A percentile compares a stretch with the other conserved stretches of the same genome.
These are phyloP conservation scores for Penicillium verrucosum DNA, from an alignment of 2,329 filamentous ascomycete genomes.

Conservation along the genomic window DNA sequence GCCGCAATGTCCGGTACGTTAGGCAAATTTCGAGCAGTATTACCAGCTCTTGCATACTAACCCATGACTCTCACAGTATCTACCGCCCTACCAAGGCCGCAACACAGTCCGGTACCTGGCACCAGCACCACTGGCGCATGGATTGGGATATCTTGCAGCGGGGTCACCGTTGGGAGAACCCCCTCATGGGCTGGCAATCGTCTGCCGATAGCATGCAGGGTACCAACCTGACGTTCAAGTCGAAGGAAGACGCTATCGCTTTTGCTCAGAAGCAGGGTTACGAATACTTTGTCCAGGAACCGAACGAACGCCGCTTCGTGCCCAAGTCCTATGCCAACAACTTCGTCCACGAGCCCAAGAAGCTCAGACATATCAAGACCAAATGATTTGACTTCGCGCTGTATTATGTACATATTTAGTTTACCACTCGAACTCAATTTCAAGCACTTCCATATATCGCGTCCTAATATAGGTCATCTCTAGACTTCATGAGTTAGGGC, in stretches of 20 bases:
- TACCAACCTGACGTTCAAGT: constrained; percentile 83
- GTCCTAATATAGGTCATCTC: neutral
- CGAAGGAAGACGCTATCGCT: constrained; percentile 87
- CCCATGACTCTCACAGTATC: constrained; percentile 60
- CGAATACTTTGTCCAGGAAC: constrained; percentile 98
- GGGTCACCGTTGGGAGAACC: constrained; percentile 97
- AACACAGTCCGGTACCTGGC: constrained; percentile 89
- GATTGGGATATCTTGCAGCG: constrained; percentile 94
- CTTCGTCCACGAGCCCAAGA: constrained; percentile 79
- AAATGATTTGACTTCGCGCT: constrained; percentile 57
- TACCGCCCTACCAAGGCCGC: constrained; percentile 90
- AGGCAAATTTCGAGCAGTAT: neutral
- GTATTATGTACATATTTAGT: constrained; percentile 39
- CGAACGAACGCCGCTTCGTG: constrained; percentile 77
- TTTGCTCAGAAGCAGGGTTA: constrained; percentile 99
- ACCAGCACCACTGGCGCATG: constrained; percentile 86
- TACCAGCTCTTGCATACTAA: constrained; percentile 12
- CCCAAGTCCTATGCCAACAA: constrained; percentile 98
- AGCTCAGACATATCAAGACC: constrained; percentile 81
- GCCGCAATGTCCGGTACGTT: constrained; percentile 81
- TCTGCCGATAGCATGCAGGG: constrained; percentile 94
- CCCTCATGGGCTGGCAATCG: constrained; percentile 97
- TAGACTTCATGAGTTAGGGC: neutral
- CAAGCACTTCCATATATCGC: constrained; percentile 1
- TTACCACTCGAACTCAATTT: constrained; percentile 19